Conservation (phyloP, 768 basidiomycete genomes). For the Leccinum subtestaceum region DNA sequence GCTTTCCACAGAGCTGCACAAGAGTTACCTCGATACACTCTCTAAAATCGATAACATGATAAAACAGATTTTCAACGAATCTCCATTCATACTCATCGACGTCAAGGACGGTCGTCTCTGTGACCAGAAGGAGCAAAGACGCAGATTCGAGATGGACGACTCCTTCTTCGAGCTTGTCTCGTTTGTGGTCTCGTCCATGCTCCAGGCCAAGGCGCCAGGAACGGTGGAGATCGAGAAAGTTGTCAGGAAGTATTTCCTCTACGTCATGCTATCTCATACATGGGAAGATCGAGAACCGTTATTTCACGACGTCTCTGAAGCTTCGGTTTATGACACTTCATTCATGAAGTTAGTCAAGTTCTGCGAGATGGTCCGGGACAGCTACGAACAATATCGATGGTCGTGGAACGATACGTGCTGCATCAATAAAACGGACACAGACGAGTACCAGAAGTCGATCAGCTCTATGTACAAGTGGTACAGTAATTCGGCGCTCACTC, state of each 20-base stretch:
- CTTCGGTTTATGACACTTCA: background rate
- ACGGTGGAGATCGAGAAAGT: background rate
- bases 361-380: constrained; percentile 6
- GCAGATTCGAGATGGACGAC: background rate
- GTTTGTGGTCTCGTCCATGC: background rate
- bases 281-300: background rate
- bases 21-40: background rate
- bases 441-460: background rate
- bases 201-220: background rate
- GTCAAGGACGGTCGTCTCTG: constrained; percentile 2
- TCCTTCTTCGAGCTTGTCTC: background rate
- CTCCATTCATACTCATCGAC: constrained; percentile 14
- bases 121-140: background rate
- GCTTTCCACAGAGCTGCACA: background rate
- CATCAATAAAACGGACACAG: constrained; percentile 1
- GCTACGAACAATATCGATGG: constrained; percentile 4
- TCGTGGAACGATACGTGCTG: constrained; percentile 14
- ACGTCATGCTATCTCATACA: background rate
- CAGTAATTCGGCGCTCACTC: constrained; percentile 7
- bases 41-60: background rate
- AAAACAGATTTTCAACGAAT: background rate
- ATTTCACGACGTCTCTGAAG: background rate
- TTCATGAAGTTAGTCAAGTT: constrained; percentile 11
- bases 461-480: no score
- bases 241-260: background rate